Evolutionary conservation across 2,329 filamentous ascomycete species (phyloP).

Genomic region (Atkinsonella hypoxylon): DNA sequence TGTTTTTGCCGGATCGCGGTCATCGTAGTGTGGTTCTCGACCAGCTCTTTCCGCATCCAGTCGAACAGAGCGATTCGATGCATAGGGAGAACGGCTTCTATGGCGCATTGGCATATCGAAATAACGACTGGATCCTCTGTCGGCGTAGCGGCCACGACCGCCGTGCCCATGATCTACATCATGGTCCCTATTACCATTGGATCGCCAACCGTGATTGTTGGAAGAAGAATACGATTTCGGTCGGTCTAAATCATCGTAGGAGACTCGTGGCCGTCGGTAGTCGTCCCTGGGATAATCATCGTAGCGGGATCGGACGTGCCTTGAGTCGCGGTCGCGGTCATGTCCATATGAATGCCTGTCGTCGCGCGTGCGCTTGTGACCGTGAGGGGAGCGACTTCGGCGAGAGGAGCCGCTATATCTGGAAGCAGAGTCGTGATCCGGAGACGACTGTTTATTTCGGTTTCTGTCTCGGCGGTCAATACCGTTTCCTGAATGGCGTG

Average conservation of each 20-base stretch:
- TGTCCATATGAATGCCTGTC: constrained; percentile 45
- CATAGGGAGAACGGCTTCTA: constrained; percentile 39
- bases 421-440: constrained; percentile 35
- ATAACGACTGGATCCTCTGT: constrained; percentile 12
- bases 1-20: constrained; percentile 5
- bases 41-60: constrained; percentile 23
- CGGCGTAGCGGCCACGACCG: constrained; percentile 26
- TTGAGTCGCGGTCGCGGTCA: constrained; percentile 34
- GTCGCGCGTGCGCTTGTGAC: constrained; percentile 55
- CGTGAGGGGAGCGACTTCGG: constrained; percentile 48
- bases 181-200: constrained; percentile 30
- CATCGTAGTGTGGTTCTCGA: constrained; percentile 13
- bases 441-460: constrained; percentile 49
- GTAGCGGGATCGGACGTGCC: constrained; percentile 50
- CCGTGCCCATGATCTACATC: constrained; percentile 11
- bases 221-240: constrained; percentile 22
- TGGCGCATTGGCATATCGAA: constrained; percentile 43
- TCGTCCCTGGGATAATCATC: constrained; percentile 41
- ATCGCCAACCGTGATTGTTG: constrained; percentile 2
- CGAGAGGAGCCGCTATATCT: constrained; percentile 30
- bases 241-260: constrained; percentile 47
- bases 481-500: constrained; percentile 62
- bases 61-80: constrained; percentile 25
- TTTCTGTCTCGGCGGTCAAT: constrained; percentile 90
- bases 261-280: constrained; percentile 32